These are phyloP conservation scores for Pseudogymnoascus sp. DNA, from an alignment of 2,329 filamentous ascomycete species.

Conservation along the genomic window DNA sequence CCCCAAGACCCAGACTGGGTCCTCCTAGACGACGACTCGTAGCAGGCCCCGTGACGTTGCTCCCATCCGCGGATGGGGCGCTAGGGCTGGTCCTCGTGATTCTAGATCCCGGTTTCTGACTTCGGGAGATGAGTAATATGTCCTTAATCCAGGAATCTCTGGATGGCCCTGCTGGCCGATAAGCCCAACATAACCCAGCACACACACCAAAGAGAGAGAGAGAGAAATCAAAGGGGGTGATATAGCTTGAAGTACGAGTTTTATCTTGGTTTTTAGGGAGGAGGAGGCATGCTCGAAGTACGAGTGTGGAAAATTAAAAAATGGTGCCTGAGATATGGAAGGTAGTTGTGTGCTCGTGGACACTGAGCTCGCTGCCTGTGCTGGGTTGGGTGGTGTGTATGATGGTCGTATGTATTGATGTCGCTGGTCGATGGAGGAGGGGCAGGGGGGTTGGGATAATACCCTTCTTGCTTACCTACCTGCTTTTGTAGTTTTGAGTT, in stretches of 20 bases:
- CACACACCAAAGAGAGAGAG: background rate
- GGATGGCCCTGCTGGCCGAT: background rate
- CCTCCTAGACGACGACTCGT: slow-evolving; percentile 4
- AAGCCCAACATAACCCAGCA: background rate
- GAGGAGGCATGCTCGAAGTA: slow-evolving; percentile 1
- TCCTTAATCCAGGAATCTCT: background rate
- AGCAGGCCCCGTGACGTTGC: background rate
- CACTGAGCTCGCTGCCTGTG: slow-evolving; percentile 1
- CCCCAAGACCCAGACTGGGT: slow-evolving; percentile 3
- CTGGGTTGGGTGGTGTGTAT: background rate
- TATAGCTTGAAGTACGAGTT: background rate
- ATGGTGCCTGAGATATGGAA: background rate
- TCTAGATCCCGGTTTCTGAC: background rate
- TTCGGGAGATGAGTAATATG: background rate
- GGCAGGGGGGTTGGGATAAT: background rate
- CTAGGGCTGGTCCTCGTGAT: slow-evolving; percentile 1
- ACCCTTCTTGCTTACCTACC: background rate
- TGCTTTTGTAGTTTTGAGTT: background rate
- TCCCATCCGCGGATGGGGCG: background rate
- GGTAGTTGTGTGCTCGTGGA: background rate
- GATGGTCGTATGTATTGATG: background rate
- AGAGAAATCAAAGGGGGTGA: background rate
- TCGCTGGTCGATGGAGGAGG: background rate
- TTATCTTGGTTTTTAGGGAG: background rate
- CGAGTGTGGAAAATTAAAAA: slow-evolving; percentile 2